Conservation (phyloP, 352 stramenopile genomes). For the Pythium apleroticum region DNA sequence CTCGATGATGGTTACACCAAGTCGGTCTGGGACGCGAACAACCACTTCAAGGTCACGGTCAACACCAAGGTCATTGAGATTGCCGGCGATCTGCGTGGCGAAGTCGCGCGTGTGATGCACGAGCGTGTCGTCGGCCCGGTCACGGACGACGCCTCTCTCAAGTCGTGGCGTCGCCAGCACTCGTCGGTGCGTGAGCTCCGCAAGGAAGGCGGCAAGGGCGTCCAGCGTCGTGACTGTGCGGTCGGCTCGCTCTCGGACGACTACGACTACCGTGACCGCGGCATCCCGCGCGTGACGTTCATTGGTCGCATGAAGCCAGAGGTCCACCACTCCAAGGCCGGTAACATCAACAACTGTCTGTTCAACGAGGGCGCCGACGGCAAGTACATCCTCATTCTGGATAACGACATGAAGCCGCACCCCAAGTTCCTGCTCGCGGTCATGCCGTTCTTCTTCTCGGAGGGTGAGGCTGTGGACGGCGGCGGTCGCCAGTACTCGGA, state of each 20-base stretch:
- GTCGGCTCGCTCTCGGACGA: slow-evolving; percentile 87
- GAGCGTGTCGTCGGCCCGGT: slow-evolving; percentile 81
- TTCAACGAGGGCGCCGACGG: slow-evolving; percentile 89
- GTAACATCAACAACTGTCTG: slow-evolving; percentile 91
- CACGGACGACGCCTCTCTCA: slow-evolving; percentile 71
- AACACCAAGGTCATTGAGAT: slow-evolving; percentile 91
- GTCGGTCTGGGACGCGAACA: slow-evolving; percentile 88
- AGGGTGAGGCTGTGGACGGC: slow-evolving; percentile 83
- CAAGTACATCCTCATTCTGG: slow-evolving; percentile 90
- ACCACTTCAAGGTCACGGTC: slow-evolving; percentile 89
- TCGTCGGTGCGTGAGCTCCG: slow-evolving; percentile 82
- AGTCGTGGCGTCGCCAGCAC: slow-evolving; percentile 86
- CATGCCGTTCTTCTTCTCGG: slow-evolving; percentile 89
- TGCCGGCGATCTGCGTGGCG: slow-evolving; percentile 76
- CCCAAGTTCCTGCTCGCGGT: slow-evolving; percentile 86
- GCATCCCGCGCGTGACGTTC: slow-evolving; percentile 84
- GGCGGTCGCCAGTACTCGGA: slow-evolving; percentile 85
- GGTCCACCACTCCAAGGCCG: slow-evolving; percentile 89
- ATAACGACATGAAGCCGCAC: slow-evolving; percentile 93
- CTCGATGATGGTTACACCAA: slow-evolving; percentile 90
- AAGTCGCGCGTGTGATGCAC: slow-evolving; percentile 85
- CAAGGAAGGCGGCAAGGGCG: slow-evolving; percentile 78
- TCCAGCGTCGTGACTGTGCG: slow-evolving; percentile 82
- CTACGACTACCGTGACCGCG: slow-evolving; percentile 90
- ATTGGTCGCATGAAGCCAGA: slow-evolving; percentile 88